phyloP scores from a whole-genome alignment of 768 basidiomycete species.

The Krasilnikovozyma curviuscula region DNA sequence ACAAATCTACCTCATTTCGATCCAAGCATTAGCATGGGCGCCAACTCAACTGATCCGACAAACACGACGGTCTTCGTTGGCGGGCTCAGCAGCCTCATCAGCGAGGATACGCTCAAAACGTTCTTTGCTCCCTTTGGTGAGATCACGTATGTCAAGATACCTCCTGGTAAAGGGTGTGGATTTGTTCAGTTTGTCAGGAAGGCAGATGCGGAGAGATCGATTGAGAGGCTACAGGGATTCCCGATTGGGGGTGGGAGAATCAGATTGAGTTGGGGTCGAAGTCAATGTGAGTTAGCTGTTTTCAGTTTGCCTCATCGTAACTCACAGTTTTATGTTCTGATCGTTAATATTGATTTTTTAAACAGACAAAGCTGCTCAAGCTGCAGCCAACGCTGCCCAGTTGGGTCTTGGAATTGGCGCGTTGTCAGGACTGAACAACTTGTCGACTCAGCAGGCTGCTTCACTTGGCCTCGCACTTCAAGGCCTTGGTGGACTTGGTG shows the following conservation, averaged over 20 bases:
- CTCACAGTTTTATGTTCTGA: slow-evolving; percentile 8
- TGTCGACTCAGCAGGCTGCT: slow-evolving; percentile 10
- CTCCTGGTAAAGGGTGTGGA: slow-evolving; percentile 83
- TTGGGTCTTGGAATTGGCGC: slow-evolving; percentile 14
- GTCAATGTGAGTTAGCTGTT: slow-evolving; percentile 47
- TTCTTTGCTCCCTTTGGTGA: slow-evolving; percentile 86
- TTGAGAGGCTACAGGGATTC: slow-evolving; percentile 93
- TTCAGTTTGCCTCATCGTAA: background rate
- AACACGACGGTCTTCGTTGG: slow-evolving; percentile 90
- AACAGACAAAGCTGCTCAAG: slow-evolving; percentile 73
- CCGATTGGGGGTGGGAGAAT: slow-evolving; percentile 83
- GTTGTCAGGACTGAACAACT: slow-evolving; percentile 8
- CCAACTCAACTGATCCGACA: slow-evolving; percentile 48
- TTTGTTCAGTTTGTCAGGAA: slow-evolving; percentile 90
- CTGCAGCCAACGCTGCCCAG: slow-evolving; percentile 37
- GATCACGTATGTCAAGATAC: slow-evolving; percentile 92
- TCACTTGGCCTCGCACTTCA: slow-evolving; percentile 12
- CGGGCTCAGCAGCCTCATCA: slow-evolving; percentile 66
- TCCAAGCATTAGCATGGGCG: background rate
- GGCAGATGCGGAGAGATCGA: slow-evolving; percentile 74
- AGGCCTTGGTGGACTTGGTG: slow-evolving; percentile 5
- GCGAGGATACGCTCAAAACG: slow-evolving; percentile 74
- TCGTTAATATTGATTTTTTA: slow-evolving; percentile 2
- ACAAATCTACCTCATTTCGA: too few species aligned
- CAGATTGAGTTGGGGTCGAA: slow-evolving; percentile 78